phyloP scores from a whole-genome alignment of 2,329 filamentous ascomycete genomes.

The Pseudovirgaria hyperparasitica region DNA sequence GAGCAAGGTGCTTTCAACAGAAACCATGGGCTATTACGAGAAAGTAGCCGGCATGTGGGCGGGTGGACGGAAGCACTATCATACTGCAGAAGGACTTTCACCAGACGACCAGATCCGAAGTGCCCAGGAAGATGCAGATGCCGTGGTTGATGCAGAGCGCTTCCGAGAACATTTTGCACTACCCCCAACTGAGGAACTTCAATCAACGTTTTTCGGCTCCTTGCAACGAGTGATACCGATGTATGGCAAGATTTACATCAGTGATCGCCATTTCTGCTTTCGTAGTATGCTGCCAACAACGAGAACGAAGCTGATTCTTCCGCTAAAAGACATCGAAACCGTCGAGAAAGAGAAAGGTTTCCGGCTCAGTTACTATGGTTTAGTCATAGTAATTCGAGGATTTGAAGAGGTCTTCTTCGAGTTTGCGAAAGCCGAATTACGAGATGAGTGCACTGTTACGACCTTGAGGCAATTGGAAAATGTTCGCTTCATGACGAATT shows the following conservation, averaged over 20 bases:
- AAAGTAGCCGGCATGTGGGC: constrained; percentile 98
- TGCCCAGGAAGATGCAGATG: constrained; percentile 42
- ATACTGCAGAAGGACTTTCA: constrained; percentile 51
- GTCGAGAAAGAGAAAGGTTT: constrained; percentile 93
- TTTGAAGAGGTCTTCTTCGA: constrained; percentile 97
- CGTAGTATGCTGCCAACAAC: constrained; percentile 81
- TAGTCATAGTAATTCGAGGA: constrained; percentile 85
- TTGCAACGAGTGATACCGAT: constrained; percentile 81
- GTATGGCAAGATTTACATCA: constrained; percentile 94
- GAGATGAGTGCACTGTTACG: constrained; percentile 82
- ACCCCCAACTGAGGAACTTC: constrained; percentile 68
- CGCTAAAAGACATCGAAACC: constrained; percentile 82
- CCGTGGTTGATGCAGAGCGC: constrained; percentile 45
- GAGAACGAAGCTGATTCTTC: constrained; percentile 81
- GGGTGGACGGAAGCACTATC: constrained; percentile 80
- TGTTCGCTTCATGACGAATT: constrained; percentile 56
- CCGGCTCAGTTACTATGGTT: constrained; percentile 75
- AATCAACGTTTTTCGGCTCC: constrained; percentile 85
- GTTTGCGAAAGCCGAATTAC: constrained; percentile 61
- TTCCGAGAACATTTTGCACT: constrained; percentile 86
- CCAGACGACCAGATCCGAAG: constrained; percentile 52
- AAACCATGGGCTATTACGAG: constrained; percentile 92
- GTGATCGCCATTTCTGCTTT: constrained; percentile 80
- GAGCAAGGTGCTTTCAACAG: constrained; percentile 69
- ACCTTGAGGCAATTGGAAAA: constrained; percentile 66